These are phyloP conservation scores for Pleurotus eryngii DNA, from an alignment of 768 basidiomycete genomes.

Conservation along the genomic window DNA sequence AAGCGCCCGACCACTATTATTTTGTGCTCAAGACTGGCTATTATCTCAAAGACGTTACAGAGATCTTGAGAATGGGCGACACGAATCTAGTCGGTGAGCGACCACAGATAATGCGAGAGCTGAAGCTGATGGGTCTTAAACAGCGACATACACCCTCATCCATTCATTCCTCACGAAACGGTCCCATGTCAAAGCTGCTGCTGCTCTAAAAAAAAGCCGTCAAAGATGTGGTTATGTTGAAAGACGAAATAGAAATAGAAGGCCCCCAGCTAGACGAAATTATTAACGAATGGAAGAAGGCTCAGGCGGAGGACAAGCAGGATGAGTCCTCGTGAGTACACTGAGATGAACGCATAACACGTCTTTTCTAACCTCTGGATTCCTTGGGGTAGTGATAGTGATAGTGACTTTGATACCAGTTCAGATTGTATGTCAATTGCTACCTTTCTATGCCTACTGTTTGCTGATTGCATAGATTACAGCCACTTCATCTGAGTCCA, in stretches of 20 bases:
- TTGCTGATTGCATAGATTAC: neutral
- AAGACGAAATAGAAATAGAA: slow-evolving; percentile 45
- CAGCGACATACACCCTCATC: slow-evolving; percentile 76
- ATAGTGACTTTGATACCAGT: slow-evolving; percentile 24
- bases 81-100: slow-evolving; percentile 49
- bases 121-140: slow-evolving; percentile 9
- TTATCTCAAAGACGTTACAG: neutral
- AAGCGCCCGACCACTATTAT: neutral
- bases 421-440: slow-evolving; percentile 13
- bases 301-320: slow-evolving; percentile 21
- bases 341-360: neutral
- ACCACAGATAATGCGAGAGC: neutral
- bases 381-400: slow-evolving; percentile 16
- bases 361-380: slow-evolving; percentile 9
- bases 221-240: slow-evolving; percentile 55
- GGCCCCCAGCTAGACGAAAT: slow-evolving; percentile 64
- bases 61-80: slow-evolving; percentile 15
- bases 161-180: slow-evolving; percentile 68
- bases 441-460: neutral
- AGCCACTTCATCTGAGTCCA: slow-evolving; percentile 9
- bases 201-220: slow-evolving; percentile 72
- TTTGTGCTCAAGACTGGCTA: neutral
- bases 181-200: slow-evolving; percentile 67
- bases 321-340: slow-evolving; percentile 9
- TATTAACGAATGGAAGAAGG: slow-evolving; percentile 58